These are phyloP conservation scores for Rhodotorula sp. DNA, from an alignment of 1,284 basidiomycete species.

Conservation along the genomic window DNA sequence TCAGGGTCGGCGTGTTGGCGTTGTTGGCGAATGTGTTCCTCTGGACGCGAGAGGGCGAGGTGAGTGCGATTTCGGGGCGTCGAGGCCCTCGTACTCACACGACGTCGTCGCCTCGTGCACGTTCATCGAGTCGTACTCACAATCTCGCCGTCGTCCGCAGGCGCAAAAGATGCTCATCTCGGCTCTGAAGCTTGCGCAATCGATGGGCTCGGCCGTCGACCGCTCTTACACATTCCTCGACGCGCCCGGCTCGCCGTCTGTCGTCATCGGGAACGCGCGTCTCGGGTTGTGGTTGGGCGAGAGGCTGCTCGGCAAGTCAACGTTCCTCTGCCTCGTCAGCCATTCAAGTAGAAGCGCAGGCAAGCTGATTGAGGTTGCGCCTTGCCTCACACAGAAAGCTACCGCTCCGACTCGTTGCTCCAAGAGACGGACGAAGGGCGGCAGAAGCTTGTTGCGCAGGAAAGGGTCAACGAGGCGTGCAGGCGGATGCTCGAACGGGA, in stretches of 20 bases:
- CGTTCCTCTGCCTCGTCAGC: too few relatives aligned
- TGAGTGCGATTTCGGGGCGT: background rate
- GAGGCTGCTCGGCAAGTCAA: constrained; percentile 3
- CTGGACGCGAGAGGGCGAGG: constrained; percentile 19
- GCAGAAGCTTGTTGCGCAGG: too few relatives aligned
- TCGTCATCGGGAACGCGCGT: constrained; percentile 11
- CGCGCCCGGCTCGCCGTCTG: background rate
- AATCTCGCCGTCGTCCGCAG: background rate
- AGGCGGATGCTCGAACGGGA: too few relatives aligned
- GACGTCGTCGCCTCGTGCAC: background rate
- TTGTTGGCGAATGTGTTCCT: constrained; percentile 20
- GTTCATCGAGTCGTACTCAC: background rate
- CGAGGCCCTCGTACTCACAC: background rate
- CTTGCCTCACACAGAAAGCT: too few relatives aligned
- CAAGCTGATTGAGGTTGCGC: too few relatives aligned
- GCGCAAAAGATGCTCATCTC: constrained; percentile 21
- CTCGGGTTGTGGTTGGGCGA: constrained; percentile 19
- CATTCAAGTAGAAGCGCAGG: too few relatives aligned
- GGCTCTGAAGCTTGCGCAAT: background rate
- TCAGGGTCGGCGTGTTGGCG: constrained; percentile 10
- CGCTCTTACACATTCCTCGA: background rate
- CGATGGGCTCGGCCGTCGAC: constrained; percentile 4
- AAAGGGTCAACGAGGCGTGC: too few relatives aligned
- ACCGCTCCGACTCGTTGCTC: too few relatives aligned
- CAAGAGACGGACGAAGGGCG: too few relatives aligned